Percentiles rank a stretch among this genome's conserved stretches.
Conservation (phyloP, 1,284 basidiomycete genomes). For the Pseudomicrostroma phylloplanum region DNA sequence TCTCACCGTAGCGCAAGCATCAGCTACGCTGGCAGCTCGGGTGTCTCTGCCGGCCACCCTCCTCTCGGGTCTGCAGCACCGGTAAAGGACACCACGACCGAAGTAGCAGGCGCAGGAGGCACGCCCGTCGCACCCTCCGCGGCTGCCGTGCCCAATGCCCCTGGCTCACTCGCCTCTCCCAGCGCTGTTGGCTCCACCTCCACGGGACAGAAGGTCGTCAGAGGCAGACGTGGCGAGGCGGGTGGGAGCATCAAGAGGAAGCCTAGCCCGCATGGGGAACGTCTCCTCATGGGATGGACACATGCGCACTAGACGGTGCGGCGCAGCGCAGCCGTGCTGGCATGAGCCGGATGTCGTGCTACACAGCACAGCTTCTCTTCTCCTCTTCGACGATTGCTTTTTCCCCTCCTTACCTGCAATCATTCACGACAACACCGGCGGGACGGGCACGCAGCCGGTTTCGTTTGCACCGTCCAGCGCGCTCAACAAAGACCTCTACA, state of each 20-base stretch:
- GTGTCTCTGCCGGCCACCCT: background rate
- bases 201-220: background rate
- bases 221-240: no score
- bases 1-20: background rate
- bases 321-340: no score
- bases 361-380: no score
- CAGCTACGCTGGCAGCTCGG: background rate
- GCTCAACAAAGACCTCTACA: no score
- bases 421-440: no score
- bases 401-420: no score
- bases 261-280: slow-evolving; percentile 4
- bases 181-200: background rate
- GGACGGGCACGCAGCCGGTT: no score
- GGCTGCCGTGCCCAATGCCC: background rate
- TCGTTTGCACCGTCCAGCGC: no score
- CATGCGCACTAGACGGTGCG: slow-evolving; percentile 1
- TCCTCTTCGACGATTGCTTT: no score
- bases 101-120: no score
- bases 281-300: slow-evolving; percentile 5
- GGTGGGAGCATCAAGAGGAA: background rate
- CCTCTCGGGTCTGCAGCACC: background rate
- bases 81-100: no score
- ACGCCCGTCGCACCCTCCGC: background rate
- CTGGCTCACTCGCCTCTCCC: background rate
- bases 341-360: no score